Percentiles rank a stretch among this genome's conserved stretches.
These are phyloP conservation scores for Colletotrichum caudatum DNA, from an alignment of 2,329 filamentous ascomycete species.

Conservation along the genomic window DNA sequence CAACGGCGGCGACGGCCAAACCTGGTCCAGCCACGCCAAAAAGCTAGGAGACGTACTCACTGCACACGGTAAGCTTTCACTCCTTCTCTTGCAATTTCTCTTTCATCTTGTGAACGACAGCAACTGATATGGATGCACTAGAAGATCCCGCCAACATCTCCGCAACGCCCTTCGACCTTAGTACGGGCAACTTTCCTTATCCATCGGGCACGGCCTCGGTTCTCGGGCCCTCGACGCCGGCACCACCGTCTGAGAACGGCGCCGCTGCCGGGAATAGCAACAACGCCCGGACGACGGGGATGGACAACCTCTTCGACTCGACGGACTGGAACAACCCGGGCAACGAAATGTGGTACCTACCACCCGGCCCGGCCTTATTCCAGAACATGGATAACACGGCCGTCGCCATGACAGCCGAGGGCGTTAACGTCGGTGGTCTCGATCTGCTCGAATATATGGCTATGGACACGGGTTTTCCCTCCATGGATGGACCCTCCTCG, in stretches of 20 bases:
- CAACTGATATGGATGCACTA: slow-evolving; percentile 12
- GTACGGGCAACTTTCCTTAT: slow-evolving; percentile 66
- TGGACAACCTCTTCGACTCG: slow-evolving; percentile 59
- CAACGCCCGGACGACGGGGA: slow-evolving; percentile 26
- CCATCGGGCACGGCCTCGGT: slow-evolving; percentile 59
- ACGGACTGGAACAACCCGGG: slow-evolving; percentile 66
- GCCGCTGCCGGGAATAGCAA: slow-evolving; percentile 47
- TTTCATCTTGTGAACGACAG: slow-evolving; percentile 32
- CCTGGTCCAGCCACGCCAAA: slow-evolving; percentile 52
- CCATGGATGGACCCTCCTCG: slow-evolving; percentile 42
- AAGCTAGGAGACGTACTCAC: slow-evolving; percentile 56
- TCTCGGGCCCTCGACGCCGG: slow-evolving; percentile 64
- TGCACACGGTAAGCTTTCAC: slow-evolving; percentile 50
- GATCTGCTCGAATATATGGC: slow-evolving; percentile 77
- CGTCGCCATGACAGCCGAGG: slow-evolving; percentile 75
- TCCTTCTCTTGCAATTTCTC: not conserved
- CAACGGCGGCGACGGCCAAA: slow-evolving; percentile 34
- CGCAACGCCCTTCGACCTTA: slow-evolving; percentile 72
- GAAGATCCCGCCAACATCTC: slow-evolving; percentile 61
- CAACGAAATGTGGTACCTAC: slow-evolving; percentile 76
- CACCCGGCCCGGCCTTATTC: slow-evolving; percentile 72
- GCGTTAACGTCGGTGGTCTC: slow-evolving; percentile 74
- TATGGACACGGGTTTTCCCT: slow-evolving; percentile 64
- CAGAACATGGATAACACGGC: slow-evolving; percentile 72
- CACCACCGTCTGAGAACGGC: slow-evolving; percentile 52